Conservation (phyloP, 768 basidiomycete species). For the Termitomyces sp. region DNA sequence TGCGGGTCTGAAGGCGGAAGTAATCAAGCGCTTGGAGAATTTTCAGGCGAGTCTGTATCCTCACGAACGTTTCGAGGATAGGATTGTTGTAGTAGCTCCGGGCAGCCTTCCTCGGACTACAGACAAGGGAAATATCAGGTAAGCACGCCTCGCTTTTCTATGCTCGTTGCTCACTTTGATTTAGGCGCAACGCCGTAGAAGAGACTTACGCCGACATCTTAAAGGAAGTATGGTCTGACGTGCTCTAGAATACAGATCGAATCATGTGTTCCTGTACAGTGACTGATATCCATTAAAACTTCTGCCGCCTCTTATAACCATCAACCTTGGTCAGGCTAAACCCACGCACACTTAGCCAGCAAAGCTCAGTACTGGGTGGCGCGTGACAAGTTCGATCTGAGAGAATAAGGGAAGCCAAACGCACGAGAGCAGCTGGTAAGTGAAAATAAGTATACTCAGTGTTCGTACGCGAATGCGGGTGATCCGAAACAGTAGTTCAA, state of each 20-base stretch:
- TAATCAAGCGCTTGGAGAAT: neutral
- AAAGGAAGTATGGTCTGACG: neutral
- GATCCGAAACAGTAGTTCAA: too few species aligned
- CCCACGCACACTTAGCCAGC: too few species aligned
- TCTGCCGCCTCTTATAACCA: neutral
- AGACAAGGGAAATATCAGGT: slow-evolving; percentile 1
- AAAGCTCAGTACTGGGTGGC: too few species aligned
- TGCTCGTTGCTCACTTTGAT: neutral
- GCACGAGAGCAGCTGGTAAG: too few species aligned
- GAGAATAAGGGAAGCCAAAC: too few species aligned
- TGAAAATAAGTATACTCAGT: too few species aligned
- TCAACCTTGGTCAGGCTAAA: neutral
- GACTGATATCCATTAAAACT: neutral
- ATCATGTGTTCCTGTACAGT: neutral
- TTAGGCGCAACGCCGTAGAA: neutral
- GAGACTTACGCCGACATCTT: neutral
- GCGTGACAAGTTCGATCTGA: too few species aligned
- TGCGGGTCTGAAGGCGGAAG: neutral
- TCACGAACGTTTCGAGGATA: neutral
- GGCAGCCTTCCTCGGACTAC: slow-evolving; percentile 1
- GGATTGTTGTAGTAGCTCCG: neutral
- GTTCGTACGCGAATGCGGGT: too few species aligned
- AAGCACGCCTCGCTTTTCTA: neutral
- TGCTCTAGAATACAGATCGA: neutral
- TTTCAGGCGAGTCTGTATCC: neutral